phyloP scores from a whole-genome alignment of 2,329 filamentous ascomycete species.

The Zymoseptoria tritici region DNA sequence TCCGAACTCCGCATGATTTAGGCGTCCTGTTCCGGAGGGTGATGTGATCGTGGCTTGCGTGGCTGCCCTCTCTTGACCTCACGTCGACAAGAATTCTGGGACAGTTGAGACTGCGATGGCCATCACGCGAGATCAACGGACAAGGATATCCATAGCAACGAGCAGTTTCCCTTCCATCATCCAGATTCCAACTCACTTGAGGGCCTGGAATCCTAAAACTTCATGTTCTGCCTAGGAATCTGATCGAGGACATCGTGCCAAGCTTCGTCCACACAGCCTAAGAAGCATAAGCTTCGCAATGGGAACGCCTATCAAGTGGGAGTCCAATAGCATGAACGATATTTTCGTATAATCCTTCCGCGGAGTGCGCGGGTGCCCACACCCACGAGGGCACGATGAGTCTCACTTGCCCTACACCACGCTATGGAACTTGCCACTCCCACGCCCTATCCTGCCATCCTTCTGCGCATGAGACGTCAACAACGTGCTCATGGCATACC shows the following conservation, averaged over 20 bases:
- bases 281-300: neutral
- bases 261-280: neutral
- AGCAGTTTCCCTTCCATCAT: too few relatives aligned
- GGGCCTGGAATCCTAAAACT: neutral
- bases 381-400: neutral
- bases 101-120: too few relatives aligned
- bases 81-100: too few relatives aligned
- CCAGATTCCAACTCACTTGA: too few relatives aligned
- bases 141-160: too few relatives aligned
- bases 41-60: neutral
- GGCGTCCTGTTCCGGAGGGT: neutral
- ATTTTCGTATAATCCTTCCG: neutral
- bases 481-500: neutral
- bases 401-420: neutral
- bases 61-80: too few relatives aligned
- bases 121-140: too few relatives aligned
- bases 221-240: neutral
- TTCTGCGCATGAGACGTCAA: neutral
- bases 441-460: neutral
- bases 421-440: neutral
- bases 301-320: neutral
- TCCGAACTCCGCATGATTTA: neutral
- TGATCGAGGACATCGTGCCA: neutral
- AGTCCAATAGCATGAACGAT: neutral
- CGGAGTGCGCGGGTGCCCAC: neutral